A percentile compares a stretch with the other conserved stretches of the same genome.
phyloP scores from a whole-genome alignment of 2,329 filamentous ascomycete genomes.

The Talaromyces sp. region DNA sequence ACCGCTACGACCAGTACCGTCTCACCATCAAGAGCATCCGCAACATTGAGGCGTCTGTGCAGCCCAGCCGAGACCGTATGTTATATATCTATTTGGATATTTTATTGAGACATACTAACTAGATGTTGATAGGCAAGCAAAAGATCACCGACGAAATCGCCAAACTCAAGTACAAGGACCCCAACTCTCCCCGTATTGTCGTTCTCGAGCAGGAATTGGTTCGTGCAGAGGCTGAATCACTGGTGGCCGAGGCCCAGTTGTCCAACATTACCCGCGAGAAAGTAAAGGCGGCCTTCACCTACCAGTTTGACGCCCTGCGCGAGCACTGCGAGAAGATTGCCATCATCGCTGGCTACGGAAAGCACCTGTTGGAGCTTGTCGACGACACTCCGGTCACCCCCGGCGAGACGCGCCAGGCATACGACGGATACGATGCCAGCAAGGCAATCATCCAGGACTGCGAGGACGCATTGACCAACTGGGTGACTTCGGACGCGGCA shows the following conservation, averaged over 20 bases:
- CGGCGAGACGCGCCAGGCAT: constrained; percentile 90
- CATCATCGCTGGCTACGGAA: constrained; percentile 95
- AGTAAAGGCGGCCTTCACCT: constrained; percentile 95
- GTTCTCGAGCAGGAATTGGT: constrained; percentile 98
- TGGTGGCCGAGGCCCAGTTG: constrained; percentile 94
- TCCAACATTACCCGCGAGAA: constrained; percentile 99
- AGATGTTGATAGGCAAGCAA: constrained; percentile 68
- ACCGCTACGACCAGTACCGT: constrained; percentile 98
- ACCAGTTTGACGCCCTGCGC: constrained; percentile 95
- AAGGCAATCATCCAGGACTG: constrained; percentile 99
- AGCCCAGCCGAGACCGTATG: constrained; percentile 94
- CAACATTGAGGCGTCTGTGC: constrained; percentile 97
- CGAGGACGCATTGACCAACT: constrained; percentile 94
- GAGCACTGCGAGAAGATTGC: constrained; percentile 98
- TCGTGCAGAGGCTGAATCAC: constrained; percentile 95
- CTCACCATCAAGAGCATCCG: constrained; percentile 99
- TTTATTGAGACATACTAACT: neutral
- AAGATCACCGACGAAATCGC: constrained; percentile 99
- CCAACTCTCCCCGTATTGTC: constrained; percentile 94
- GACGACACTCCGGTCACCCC: constrained; percentile 97
- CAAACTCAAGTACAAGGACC: constrained; percentile 99
- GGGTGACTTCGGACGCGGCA: constrained; percentile 85
- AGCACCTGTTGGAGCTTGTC: constrained; percentile 94
- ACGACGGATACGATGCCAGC: constrained; percentile 96
- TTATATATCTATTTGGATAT: constrained; percentile 12